phyloP scores from a whole-genome alignment of 2,329 filamentous ascomycete species.

The Sporothrix humicola region DNA sequence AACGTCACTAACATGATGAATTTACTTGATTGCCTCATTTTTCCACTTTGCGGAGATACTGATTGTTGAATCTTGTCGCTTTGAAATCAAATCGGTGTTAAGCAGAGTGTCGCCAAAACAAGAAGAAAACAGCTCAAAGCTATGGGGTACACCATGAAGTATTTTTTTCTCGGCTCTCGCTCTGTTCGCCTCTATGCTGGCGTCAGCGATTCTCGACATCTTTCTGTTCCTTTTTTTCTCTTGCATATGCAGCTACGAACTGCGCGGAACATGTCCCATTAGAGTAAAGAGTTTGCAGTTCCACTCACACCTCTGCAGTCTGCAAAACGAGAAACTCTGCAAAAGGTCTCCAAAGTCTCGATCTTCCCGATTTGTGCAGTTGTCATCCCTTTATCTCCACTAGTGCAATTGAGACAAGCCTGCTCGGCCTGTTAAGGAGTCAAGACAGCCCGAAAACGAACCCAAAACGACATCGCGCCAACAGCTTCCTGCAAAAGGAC shows the following conservation, averaged over 20 bases:
- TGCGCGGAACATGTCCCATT: not conserved
- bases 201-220: not conserved
- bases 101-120: not conserved
- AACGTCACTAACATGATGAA: too few relatives aligned
- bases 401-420: not conserved
- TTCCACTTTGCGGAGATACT: not conserved
- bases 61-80: not conserved
- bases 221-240: not conserved
- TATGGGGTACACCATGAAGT: not conserved
- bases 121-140: not conserved
- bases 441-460: too few relatives aligned
- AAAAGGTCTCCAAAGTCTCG: not conserved
- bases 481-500: not conserved
- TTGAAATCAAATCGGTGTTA: slow-evolving; percentile 20
- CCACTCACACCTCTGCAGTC: not conserved
- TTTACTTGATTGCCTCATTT: not conserved
- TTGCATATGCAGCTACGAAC: not conserved
- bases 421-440: too few relatives aligned
- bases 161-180: not conserved
- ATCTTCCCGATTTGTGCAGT: not conserved
- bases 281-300: not conserved
- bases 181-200: not conserved
- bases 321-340: too few relatives aligned
- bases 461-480: not conserved
- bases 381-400: not conserved